Conservation (phyloP, 2,329 filamentous ascomycete species). For the Fusarium devonianum region DNA sequence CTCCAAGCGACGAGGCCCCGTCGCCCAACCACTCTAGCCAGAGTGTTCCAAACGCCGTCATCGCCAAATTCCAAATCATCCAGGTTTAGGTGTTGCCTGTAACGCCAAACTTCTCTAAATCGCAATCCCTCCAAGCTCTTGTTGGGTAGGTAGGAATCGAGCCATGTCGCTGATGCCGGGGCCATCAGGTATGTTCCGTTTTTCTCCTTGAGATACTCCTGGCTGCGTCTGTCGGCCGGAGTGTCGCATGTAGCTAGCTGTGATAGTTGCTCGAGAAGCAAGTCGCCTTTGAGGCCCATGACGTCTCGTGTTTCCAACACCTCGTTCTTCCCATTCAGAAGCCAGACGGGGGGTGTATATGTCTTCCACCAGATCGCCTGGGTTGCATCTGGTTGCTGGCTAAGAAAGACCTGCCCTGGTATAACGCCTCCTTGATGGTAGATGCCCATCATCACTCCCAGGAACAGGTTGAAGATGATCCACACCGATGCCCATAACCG, state of each 20-base stretch:
- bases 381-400: conserved; percentile 71
- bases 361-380: conserved; percentile 86
- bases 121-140: conserved; percentile 66
- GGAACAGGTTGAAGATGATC: conserved; percentile 72
- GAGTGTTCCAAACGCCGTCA: conserved; percentile 76
- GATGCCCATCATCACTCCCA: conserved; percentile 78
- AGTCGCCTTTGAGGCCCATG: conserved; percentile 72
- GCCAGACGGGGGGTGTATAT: conserved; percentile 82
- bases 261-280: conserved; percentile 65
- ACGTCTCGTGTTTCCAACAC: conserved; percentile 75
- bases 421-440: conserved; percentile 84
- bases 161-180: conserved; percentile 73
- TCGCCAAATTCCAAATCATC: conserved; percentile 83
- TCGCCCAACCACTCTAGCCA: conserved; percentile 71
- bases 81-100: conserved; percentile 73
- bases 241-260: conserved; percentile 69
- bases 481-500: conserved; percentile 67
- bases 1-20: conserved; percentile 69
- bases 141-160: conserved; percentile 68
- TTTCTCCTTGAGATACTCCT: conserved; percentile 65
- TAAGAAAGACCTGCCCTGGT: conserved; percentile 77
- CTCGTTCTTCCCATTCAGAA: conserved; percentile 78
- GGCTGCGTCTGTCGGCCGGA: conserved; percentile 61
- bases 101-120: conserved; percentile 75
- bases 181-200: conserved; percentile 76